Percentiles rank a stretch among this genome's conserved stretches.
Evolutionary conservation across 129 eudicot species (phyloP).

Genomic region (Apium graveolens): DNA sequence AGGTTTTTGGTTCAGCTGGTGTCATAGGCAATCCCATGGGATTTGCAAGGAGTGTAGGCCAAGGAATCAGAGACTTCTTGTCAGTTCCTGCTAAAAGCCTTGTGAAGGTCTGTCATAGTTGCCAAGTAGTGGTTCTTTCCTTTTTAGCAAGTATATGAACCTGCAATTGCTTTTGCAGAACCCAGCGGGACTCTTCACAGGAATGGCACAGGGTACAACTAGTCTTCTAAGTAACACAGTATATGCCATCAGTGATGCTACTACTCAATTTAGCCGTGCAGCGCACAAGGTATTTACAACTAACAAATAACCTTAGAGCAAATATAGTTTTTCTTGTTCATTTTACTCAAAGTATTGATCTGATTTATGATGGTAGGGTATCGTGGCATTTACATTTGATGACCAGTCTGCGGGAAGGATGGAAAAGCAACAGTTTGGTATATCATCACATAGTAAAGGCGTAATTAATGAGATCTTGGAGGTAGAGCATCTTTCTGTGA

Average conservation of each 20-base stretch:
- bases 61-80: conserved; percentile 81
- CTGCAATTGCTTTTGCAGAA: conserved; percentile 41
- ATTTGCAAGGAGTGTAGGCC: conserved; percentile 87
- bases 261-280: conserved; percentile 93
- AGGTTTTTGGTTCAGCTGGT: conserved; percentile 99
- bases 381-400: conserved; percentile 85
- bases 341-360: not conserved
- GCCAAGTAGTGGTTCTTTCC: not conserved
- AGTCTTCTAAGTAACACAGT: conserved; percentile 95
- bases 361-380: conserved; percentile 46
- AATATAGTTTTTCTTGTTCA: not conserved
- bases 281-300: conserved; percentile 69
- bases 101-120: conserved; percentile 45
- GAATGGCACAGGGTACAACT: conserved; percentile 88
- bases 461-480: conserved; percentile 86
- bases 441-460: conserved; percentile 75
- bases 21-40: conserved; percentile 97
- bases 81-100: conserved; percentile 84
- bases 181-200: conserved; percentile 76
- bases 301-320: not conserved
- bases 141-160: not conserved
- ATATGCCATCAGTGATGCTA: conserved; percentile 94
- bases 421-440: conserved; percentile 70
- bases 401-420: conserved; percentile 44
- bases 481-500: conserved; percentile 30